These are phyloP conservation scores for Malus sylvestris DNA, from an alignment of 306 rosid species.

Conservation along the genomic window DNA sequence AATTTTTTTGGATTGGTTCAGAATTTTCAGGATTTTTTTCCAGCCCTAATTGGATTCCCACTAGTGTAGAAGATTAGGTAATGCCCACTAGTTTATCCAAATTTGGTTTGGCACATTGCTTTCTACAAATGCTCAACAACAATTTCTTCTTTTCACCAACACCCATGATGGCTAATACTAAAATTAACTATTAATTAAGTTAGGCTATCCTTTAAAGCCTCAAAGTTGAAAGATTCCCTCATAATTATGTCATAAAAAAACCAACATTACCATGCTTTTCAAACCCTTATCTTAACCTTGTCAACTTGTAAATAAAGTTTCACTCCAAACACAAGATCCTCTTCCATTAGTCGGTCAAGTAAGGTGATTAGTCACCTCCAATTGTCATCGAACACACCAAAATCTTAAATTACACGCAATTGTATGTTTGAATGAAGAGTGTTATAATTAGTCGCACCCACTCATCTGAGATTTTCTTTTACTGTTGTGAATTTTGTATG, in stretches of 20 bases:
- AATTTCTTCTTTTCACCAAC: neutral
- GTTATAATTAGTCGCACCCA: too few relatives aligned
- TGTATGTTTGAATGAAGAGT: too few relatives aligned
- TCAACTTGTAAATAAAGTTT: neutral
- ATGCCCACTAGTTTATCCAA: neutral
- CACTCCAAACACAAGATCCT: neutral
- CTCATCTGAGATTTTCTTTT: too few relatives aligned
- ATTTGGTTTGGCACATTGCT: neutral
- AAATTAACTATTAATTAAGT: neutral
- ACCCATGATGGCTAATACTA: neutral
- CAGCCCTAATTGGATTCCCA: neutral
- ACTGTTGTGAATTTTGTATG: neutral
- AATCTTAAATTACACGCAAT: too few relatives aligned
- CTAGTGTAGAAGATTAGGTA: neutral
- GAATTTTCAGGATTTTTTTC: too few relatives aligned
- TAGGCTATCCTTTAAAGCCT: neutral
- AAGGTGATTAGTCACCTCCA: too few relatives aligned
- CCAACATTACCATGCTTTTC: neutral
- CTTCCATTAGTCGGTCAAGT: neutral
- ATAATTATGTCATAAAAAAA: neutral
- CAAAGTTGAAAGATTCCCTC: neutral
- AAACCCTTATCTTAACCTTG: neutral
- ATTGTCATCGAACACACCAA: too few relatives aligned
- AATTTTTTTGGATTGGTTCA: too few relatives aligned
- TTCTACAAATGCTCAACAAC: neutral